These are phyloP conservation scores for Phtheirospermum japonicum DNA, from an alignment of 257 asterid genomes.

Conservation along the genomic window DNA sequence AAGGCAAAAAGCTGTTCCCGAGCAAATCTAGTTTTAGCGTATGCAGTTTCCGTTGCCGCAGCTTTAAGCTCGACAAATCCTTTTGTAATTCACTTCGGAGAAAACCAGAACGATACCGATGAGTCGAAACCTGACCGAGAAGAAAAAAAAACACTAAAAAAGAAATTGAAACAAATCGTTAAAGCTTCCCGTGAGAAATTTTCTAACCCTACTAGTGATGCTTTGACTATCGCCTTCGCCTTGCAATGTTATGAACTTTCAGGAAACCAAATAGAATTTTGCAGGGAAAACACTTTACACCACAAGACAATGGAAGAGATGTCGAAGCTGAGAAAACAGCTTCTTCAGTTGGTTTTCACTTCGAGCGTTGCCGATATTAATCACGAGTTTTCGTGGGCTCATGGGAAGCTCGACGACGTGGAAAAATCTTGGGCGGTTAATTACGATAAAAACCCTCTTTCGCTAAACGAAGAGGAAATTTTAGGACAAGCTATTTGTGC, in stretches of 20 bases:
- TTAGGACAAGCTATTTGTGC: slow-evolving; percentile 82
- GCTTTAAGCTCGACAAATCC: slow-evolving; percentile 87
- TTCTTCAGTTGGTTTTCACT: slow-evolving; percentile 62
- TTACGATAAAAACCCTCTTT: slow-evolving; percentile 59
- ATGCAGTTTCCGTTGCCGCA: slow-evolving; percentile 84
- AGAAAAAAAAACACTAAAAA: slow-evolving; percentile 56
- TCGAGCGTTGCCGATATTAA: slow-evolving; percentile 41
- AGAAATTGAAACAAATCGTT: slow-evolving; percentile 62
- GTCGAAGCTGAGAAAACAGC: slow-evolving; percentile 91
- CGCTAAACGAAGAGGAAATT: slow-evolving; percentile 68
- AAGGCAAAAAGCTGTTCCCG: slow-evolving; percentile 37
- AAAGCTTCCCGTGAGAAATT: slow-evolving; percentile 62
- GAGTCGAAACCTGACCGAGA: slow-evolving; percentile 38
- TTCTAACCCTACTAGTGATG: slow-evolving; percentile 72
- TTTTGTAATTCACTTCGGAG: slow-evolving; percentile 46
- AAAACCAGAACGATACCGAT: slow-evolving; percentile 35
- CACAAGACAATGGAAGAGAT: slow-evolving; percentile 92
- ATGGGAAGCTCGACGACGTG: slow-evolving; percentile 59
- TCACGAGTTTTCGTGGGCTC: slow-evolving; percentile 64
- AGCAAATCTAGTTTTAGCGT: slow-evolving; percentile 70
- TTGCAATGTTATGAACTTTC: slow-evolving; percentile 78
- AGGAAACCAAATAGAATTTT: slow-evolving; percentile 43
- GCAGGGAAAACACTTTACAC: slow-evolving; percentile 59
- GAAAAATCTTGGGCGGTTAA: slow-evolving; percentile 66
- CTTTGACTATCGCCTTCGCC: slow-evolving; percentile 66